phyloP scores from a whole-genome alignment of 2,329 filamentous ascomycete genomes.

The Fusarium subtropicale region DNA sequence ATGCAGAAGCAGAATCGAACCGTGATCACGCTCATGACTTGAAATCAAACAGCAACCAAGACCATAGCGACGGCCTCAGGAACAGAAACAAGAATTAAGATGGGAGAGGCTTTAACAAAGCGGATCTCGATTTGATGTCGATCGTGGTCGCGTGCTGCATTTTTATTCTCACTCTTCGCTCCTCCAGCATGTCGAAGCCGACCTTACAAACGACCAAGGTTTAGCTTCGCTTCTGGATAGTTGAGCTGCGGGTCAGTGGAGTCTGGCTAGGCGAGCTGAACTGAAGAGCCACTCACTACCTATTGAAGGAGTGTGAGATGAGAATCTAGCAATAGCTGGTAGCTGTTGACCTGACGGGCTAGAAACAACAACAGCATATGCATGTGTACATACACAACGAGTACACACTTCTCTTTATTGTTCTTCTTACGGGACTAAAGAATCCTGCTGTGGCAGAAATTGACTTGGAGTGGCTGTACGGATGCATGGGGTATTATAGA shows the following conservation, averaged over 20 bases:
- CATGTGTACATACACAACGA: slow-evolving; percentile 1
- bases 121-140: slow-evolving; percentile 9
- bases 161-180: slow-evolving; percentile 1
- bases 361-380: slow-evolving; percentile 5
- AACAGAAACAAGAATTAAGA: slow-evolving; percentile 50
- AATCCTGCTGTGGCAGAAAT: not conserved
- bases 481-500: slow-evolving; percentile 23
- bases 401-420: slow-evolving; percentile 2
- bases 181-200: slow-evolving; percentile 5
- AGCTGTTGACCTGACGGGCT: slow-evolving; percentile 18
- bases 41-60: slow-evolving; percentile 32
- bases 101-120: slow-evolving; percentile 10
- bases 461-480: not conserved
- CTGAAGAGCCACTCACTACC: slow-evolving; percentile 19
- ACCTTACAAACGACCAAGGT: slow-evolving; percentile 18
- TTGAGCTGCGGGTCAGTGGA: slow-evolving; percentile 24
- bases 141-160: slow-evolving; percentile 9
- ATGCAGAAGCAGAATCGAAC: slow-evolving; percentile 45
- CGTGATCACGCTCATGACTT: slow-evolving; percentile 46
- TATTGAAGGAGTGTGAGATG: not conserved
- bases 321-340: slow-evolving; percentile 10
- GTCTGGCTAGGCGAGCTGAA: slow-evolving; percentile 31
- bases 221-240: slow-evolving; percentile 19
- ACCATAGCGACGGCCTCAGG: slow-evolving; percentile 41
- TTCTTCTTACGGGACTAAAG: not conserved